A percentile compares a stretch with the other conserved stretches of the same genome.
These are phyloP conservation scores for Trichoderma endophyticum DNA, from an alignment of 2,329 filamentous ascomycete species.

Conservation along the genomic window DNA sequence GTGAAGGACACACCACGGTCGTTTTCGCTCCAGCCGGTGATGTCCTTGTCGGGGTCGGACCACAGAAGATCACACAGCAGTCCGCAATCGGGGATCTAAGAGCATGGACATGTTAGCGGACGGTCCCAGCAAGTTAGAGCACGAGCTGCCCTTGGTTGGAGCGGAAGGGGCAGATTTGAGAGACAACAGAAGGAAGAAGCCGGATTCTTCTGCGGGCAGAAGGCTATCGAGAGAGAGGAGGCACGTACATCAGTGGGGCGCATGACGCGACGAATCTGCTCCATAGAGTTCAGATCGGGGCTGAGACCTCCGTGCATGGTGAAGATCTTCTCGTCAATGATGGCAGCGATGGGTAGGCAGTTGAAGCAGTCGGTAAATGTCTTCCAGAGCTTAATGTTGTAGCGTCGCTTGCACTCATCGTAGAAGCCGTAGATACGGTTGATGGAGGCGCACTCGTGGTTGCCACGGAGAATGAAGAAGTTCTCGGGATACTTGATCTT, in stretches of 20 bases:
- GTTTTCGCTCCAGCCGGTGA: constrained; percentile 98
- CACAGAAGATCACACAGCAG: constrained; percentile 95
- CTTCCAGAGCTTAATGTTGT: constrained; percentile 99
- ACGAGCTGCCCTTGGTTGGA: background rate
- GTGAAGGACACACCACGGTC: constrained; percentile 98
- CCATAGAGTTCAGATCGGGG: constrained; percentile 98
- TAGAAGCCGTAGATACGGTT: constrained; percentile 99
- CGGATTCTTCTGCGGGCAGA: background rate
- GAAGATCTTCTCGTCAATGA: constrained; percentile 99
- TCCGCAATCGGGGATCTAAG: constrained; percentile 93
- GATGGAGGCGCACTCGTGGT: constrained; percentile 98
- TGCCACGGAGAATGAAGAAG: constrained; percentile 97
- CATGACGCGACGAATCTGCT: constrained; percentile 99
- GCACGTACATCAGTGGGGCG: constrained; percentile 93
- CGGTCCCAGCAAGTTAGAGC: background rate
- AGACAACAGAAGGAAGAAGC: background rate
- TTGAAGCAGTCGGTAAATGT: constrained; percentile 99
- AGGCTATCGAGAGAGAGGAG: background rate
- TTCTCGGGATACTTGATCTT: constrained; percentile 99
- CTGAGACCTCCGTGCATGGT: constrained; percentile 98
- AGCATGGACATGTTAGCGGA: constrained; percentile 17
- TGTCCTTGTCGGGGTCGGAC: constrained; percentile 99
- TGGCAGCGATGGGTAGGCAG: constrained; percentile 94
- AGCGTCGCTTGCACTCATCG: constrained; percentile 98
- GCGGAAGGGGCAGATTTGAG: background rate